These are phyloP conservation scores for Dryas drummondii DNA, from an alignment of 306 rosid genomes.

Conservation along the genomic window DNA sequence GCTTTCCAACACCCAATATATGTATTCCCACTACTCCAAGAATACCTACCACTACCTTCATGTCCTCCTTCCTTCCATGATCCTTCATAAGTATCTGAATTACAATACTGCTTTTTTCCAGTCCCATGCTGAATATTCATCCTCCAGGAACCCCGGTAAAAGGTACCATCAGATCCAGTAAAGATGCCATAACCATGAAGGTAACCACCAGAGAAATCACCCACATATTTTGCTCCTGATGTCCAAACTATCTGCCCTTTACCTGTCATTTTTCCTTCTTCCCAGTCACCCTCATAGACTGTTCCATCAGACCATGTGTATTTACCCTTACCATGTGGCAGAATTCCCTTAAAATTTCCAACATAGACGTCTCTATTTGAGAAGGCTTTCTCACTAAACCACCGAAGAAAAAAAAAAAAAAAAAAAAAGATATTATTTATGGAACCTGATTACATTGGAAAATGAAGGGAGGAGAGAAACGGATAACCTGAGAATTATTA, in stretches of 20 bases:
- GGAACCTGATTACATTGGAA: not conserved
- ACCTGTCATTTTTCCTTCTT: conserved; percentile 78
- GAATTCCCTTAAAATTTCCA: conserved; percentile 53
- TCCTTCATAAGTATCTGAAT: conserved; percentile 77
- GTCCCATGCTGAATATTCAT: conserved; percentile 81
- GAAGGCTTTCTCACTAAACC: conserved; percentile 53
- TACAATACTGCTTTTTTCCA: conserved; percentile 66
- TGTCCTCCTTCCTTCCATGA: conserved; percentile 89
- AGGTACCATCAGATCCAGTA: conserved; percentile 41
- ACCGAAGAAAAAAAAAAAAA: conserved; percentile 21
- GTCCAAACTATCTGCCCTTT: conserved; percentile 68
- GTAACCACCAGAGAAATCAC: conserved; percentile 82
- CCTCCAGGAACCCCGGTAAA: conserved; percentile 79
- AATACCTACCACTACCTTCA: conserved; percentile 77
- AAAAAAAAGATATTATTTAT: not conserved
- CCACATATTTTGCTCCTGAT: conserved; percentile 75
- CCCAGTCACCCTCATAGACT: conserved; percentile 84
- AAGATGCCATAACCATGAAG: conserved; percentile 82
- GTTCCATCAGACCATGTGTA: conserved; percentile 84
- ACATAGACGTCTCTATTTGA: conserved; percentile 66
- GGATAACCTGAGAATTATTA: conserved; percentile 29
- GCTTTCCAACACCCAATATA: conserved; percentile 82
- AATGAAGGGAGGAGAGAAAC: conserved; percentile 2
- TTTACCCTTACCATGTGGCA: conserved; percentile 82
- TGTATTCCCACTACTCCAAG: conserved; percentile 66